phyloP scores from a whole-genome alignment of 2,329 filamentous ascomycete genomes.

The Fusarium redolens region DNA sequence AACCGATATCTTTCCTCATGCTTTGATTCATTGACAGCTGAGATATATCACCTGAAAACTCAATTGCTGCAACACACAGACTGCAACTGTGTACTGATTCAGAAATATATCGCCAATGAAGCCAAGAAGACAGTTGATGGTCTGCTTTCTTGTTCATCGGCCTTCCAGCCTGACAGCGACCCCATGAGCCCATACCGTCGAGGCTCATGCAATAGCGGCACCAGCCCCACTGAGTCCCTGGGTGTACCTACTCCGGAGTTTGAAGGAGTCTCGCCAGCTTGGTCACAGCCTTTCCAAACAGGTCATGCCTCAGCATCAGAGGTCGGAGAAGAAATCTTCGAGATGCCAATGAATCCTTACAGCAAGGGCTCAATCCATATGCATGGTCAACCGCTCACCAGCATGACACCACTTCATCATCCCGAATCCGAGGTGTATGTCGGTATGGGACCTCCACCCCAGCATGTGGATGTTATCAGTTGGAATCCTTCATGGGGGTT shows the following conservation, averaged over 20 bases:
- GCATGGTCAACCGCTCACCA: slow-evolving; percentile 18
- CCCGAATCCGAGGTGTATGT: slow-evolving; percentile 26
- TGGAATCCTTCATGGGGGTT: slow-evolving; percentile 40
- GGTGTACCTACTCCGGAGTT: slow-evolving; percentile 37
- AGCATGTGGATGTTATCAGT: slow-evolving; percentile 15
- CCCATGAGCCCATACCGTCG: slow-evolving; percentile 32
- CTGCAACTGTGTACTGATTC: slow-evolving; percentile 48
- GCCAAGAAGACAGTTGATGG: slow-evolving; percentile 46
- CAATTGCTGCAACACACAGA: slow-evolving; percentile 47
- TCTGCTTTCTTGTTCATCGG: slow-evolving; percentile 27
- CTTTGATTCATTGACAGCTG: slow-evolving; percentile 43
- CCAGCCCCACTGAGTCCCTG: slow-evolving; percentile 43
- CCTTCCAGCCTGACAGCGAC: slow-evolving; percentile 25
- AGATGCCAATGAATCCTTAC: slow-evolving; percentile 36
- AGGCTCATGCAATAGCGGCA: slow-evolving; percentile 40
- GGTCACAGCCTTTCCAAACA: slow-evolving; percentile 39
- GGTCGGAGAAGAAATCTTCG: slow-evolving; percentile 37
- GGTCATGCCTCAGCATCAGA: slow-evolving; percentile 34
- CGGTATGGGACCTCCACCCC: slow-evolving; percentile 19
- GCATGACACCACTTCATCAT: slow-evolving; percentile 8
- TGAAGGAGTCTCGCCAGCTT: slow-evolving; percentile 34
- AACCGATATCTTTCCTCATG: slow-evolving; percentile 46
- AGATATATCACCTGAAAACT: slow-evolving; percentile 48
- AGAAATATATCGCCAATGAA: slow-evolving; percentile 48
- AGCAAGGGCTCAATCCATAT: slow-evolving; percentile 26